Evolutionary conservation across 441 rosid genomes (phyloP).

Genomic region (Pelargonium cotyledonis): DNA sequence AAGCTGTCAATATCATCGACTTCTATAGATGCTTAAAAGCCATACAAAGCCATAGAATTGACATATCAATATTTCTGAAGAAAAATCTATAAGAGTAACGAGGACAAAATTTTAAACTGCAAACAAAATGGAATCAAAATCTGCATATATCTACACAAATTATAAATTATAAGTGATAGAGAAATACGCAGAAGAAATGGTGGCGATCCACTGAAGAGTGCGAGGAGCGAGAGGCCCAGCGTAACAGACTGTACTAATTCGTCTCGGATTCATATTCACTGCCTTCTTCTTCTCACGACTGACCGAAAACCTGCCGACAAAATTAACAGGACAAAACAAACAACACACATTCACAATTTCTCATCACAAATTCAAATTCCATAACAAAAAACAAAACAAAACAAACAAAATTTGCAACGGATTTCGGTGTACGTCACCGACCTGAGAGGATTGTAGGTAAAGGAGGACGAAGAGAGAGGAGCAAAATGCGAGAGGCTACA

Average conservation of each 20-base stretch:
- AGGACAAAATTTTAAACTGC: neutral
- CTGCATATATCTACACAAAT: neutral
- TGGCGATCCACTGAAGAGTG: conserved; percentile 69
- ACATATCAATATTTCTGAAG: neutral
- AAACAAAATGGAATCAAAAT: neutral
- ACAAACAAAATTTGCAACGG: neutral
- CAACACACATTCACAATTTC: neutral
- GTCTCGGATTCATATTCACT: conserved; percentile 37
- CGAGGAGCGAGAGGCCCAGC: conserved; percentile 42
- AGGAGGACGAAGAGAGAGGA: conserved; percentile 23
- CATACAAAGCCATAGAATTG: neutral
- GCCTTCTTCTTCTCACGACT: conserved; percentile 22
- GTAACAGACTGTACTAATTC: conserved; percentile 49
- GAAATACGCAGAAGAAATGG: conserved; percentile 53
- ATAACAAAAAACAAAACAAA: neutral
- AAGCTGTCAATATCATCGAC: neutral
- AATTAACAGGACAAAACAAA: conserved; percentile 2
- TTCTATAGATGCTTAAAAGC: neutral
- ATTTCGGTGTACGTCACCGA: neutral
- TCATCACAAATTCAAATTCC: neutral
- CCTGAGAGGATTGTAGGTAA: conserved; percentile 52
- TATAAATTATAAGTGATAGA: conserved; percentile 10
- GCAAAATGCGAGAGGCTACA: conserved; percentile 11
- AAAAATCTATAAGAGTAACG: neutral
- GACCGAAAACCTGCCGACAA: conserved; percentile 32